Conservation (phyloP, 306 rosid genomes). For the Geum urbanum region DNA sequence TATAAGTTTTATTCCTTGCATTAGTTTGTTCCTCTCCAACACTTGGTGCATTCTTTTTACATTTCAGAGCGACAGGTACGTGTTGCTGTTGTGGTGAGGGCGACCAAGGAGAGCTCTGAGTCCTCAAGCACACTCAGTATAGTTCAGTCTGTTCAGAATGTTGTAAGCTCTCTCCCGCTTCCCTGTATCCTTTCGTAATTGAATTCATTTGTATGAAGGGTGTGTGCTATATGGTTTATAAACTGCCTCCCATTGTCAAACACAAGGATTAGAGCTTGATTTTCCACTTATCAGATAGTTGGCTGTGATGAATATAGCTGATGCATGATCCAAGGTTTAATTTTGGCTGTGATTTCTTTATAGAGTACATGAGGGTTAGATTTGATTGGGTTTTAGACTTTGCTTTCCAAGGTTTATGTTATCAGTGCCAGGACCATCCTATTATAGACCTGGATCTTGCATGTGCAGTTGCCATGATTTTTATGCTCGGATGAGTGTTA, state of each 20-base stretch:
- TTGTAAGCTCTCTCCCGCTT: slow-evolving; percentile 56
- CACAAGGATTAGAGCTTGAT: background rate
- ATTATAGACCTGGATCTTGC: no score
- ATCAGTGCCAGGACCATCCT: no score
- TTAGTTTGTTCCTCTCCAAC: background rate
- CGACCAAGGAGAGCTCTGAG: slow-evolving; percentile 64
- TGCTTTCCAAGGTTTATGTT: no score
- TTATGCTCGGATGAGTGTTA: no score
- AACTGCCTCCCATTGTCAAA: background rate
- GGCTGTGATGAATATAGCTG: background rate
- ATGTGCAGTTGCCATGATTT: no score
- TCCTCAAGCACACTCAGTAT: slow-evolving; percentile 68
- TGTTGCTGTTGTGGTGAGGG: slow-evolving; percentile 46
- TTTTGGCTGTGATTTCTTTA: no score
- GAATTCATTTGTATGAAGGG: background rate
- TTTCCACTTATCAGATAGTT: background rate
- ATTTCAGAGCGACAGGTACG: slow-evolving; percentile 43
- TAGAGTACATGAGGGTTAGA: no score
- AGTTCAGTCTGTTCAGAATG: slow-evolving; percentile 63
- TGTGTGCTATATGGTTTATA: background rate
- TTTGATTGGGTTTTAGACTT: no score
- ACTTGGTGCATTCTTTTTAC: slow-evolving; percentile 14
- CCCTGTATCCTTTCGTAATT: slow-evolving; percentile 5
- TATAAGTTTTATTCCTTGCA: background rate
- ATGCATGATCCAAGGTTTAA: background rate